Percentiles rank a stretch among this genome's conserved stretches.
Evolutionary conservation across 805 yeast species (phyloP).

Genomic region (Candida namnaoensis): DNA sequence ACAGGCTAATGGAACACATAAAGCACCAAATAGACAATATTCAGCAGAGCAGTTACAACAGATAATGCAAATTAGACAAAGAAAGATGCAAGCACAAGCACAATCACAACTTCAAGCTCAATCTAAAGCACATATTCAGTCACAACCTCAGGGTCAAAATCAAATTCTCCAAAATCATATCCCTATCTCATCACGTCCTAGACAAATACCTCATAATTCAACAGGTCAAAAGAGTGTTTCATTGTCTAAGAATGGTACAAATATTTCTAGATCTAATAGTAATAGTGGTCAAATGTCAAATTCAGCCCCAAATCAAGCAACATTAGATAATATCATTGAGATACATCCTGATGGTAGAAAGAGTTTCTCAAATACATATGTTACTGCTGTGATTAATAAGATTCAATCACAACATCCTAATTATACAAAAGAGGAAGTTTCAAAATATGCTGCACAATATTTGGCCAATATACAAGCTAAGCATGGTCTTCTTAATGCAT

Average conservation of each 20-base stretch:
- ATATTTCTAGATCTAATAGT: conserved; percentile 12
- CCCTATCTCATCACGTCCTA: conserved; percentile 1
- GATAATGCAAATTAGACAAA: conserved; percentile 32
- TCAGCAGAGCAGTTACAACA: conserved; percentile 57
- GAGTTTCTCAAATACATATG: conserved; percentile 49
- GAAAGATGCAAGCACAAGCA: conserved; percentile 7
- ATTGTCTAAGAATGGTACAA: neutral
- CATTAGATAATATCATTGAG: neutral
- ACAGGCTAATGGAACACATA: neutral
- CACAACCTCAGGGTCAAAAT: too few species aligned
- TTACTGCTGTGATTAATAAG: conserved; percentile 53
- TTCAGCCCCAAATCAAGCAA: neutral
- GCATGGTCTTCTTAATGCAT: conserved; percentile 9
- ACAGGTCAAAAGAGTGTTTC: neutral
- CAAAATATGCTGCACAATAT: conserved; percentile 57
- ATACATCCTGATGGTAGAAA: conserved; percentile 7
- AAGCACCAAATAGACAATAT: conserved; percentile 41
- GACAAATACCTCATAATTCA: neutral
- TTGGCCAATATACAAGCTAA: conserved; percentile 42
- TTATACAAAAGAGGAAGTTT: conserved; percentile 54
- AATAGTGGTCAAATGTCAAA: conserved; percentile 7
- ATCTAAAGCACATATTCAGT: conserved; percentile 4
- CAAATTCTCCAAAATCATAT: conserved; percentile 6
- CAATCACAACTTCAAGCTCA: conserved; percentile 12
- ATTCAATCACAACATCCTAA: conserved; percentile 61